phyloP scores from a whole-genome alignment of 768 basidiomycete species.

The Suillus hirtellus region DNA sequence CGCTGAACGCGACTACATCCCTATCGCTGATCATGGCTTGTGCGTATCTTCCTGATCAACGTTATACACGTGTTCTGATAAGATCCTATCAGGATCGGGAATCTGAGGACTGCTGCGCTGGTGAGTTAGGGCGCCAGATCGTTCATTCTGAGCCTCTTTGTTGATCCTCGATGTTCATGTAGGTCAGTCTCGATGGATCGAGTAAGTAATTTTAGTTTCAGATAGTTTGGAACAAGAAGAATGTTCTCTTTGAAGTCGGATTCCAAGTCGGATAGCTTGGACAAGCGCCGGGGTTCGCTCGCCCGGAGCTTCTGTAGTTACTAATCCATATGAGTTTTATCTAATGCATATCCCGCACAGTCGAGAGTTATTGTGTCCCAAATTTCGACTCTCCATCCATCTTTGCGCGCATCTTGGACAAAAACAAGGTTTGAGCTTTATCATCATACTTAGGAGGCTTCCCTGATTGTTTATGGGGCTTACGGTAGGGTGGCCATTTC shows the following conservation, averaged over 20 bases:
- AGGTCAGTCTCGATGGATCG: constrained; percentile 81
- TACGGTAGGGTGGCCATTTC: constrained; percentile 79
- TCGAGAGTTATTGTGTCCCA: constrained; percentile 91
- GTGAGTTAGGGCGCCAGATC: constrained; percentile 32
- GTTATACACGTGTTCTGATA: constrained; percentile 19
- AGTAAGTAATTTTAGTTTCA: constrained; percentile 40
- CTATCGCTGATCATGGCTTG: constrained; percentile 82
- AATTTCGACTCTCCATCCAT: constrained; percentile 93
- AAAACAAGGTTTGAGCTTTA: constrained; percentile 53
- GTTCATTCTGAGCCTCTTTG: neutral
- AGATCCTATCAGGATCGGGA: constrained; percentile 67
- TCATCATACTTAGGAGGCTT: neutral
- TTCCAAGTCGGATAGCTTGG: constrained; percentile 1
- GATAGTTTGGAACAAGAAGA: neutral
- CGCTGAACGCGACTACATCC: constrained; percentile 63
- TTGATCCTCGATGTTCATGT: neutral
- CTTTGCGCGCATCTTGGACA: constrained; percentile 88
- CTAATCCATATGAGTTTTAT: neutral
- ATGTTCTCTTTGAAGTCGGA: neutral
- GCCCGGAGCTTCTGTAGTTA: neutral
- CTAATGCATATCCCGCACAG: constrained; percentile 35
- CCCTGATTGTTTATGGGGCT: constrained; percentile 11
- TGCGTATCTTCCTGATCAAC: constrained; percentile 36
- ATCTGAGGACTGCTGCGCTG: constrained; percentile 79
- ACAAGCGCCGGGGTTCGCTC: neutral